Evolutionary conservation across 2,329 filamentous ascomycete species (phyloP).

Genomic region (Fusarium torulosum): DNA sequence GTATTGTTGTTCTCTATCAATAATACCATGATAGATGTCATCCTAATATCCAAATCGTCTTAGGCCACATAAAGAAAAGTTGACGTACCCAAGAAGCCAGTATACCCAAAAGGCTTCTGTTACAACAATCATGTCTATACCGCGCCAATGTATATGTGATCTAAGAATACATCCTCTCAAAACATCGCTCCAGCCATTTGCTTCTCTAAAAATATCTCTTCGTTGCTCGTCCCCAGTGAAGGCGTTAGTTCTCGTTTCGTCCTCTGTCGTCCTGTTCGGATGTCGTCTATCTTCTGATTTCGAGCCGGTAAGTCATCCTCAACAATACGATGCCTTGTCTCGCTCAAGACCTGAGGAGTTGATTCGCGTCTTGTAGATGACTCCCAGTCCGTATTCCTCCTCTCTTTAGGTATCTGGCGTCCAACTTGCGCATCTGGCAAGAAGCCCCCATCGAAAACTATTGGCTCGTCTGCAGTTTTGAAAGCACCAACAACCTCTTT

Average conservation of each 20-base stretch:
- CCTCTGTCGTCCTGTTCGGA: conserved; percentile 13
- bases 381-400: conserved; percentile 26
- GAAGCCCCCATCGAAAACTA: conserved; percentile 28
- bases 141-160: conserved; percentile 19
- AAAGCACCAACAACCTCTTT: conserved; percentile 40
- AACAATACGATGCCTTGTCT: conserved; percentile 19
- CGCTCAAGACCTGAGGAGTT: background rate
- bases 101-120: conserved; percentile 12
- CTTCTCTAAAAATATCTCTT: conserved; percentile 35
- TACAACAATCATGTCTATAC: conserved; percentile 16
- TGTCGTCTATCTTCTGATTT: conserved; percentile 6
- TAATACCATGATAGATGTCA: conserved; percentile 17
- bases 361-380: conserved; percentile 13
- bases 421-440: conserved; percentile 19
- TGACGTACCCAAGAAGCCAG: background rate
- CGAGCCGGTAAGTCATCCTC: conserved; percentile 7
- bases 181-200: conserved; percentile 41
- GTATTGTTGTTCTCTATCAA: conserved; percentile 16
- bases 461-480: conserved; percentile 30
- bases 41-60: conserved; percentile 8
- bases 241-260: conserved; percentile 17
- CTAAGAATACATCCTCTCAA: conserved; percentile 24
- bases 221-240: conserved; percentile 23
- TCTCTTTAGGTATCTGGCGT: conserved; percentile 19
- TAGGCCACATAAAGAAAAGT: background rate